Evolutionary conservation across 306 rosid species (phyloP), one percentile per base, ranked within the genome.

Genomic region (Prunus armeniaca): DNA sequence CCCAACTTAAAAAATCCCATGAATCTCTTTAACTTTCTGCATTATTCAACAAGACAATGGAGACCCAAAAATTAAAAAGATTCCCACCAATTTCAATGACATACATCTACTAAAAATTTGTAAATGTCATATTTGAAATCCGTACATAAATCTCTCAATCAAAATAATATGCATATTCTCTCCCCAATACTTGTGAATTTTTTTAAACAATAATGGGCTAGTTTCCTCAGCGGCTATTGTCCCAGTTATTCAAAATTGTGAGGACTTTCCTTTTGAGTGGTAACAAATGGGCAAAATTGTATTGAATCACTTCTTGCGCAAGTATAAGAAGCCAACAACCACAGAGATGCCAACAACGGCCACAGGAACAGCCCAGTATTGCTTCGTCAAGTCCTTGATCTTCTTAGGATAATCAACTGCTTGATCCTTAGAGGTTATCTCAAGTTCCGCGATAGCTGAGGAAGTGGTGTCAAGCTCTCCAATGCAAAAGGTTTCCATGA

Each of bases 341-440:
- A 85, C 85, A 20, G 98, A 88, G 75, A 91, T 67, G 49, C 96
- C 81, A 25, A 84, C 82, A 7, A 82, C 74, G 12, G 93, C 87
- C 2, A 75, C 81, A 0, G 98, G 91, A 75, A 82, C 78, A 62
- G 71, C 81, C 96, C 92, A 87, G 75, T 87, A 85, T 80, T 79
- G 89, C 87, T 85, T 90, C 52, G 89, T 73, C 79, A 89, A 69
- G 55, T 66, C 78, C 67, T 43, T 24, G 60, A 87, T 57, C 82
- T 76, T 88, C 66, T 84, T 79, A 5, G 81, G 79, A 77, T 62
- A 80, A 43, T 4, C 76, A 15, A 57, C 46, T 19, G 63, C 52
- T 49, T 51, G 60, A 68, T 82, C 74, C 56, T 79, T 64, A 62
- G 89, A 75, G 66, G 84, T 78, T 68, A 78, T 70, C 34, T 76